Evolutionary conservation across 78 protist species (phyloP).

Genomic region (Polysphondylium violaceum): DNA sequence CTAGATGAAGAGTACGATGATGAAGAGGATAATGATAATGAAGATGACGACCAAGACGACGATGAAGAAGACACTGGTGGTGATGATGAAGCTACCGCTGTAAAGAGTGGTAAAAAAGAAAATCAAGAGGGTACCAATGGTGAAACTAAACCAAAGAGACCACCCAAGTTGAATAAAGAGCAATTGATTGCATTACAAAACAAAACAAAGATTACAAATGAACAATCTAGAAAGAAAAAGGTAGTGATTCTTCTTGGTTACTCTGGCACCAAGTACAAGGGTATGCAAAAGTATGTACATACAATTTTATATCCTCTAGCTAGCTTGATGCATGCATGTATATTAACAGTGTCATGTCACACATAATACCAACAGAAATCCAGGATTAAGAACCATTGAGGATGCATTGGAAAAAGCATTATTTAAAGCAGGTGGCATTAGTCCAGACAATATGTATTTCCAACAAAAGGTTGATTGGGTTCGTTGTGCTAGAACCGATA

Average conservation of each 20-base stretch:
- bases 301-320: too few species aligned
- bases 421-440: conserved; percentile 75
- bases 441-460: conserved; percentile 50
- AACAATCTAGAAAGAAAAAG: conserved; percentile 63
- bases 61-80: background rate
- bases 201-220: conserved; percentile 47
- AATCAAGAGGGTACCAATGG: background rate
- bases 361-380: too few species aligned
- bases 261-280: conserved; percentile 58
- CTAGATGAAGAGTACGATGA: conserved; percentile 7
- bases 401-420: conserved; percentile 79
- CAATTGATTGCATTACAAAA: conserved; percentile 30
- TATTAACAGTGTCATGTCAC: too few species aligned
- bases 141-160: conserved; percentile 1
- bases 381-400: conserved; percentile 71
- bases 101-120: background rate
- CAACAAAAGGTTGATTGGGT: conserved; percentile 81
- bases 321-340: too few species aligned
- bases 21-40: conserved; percentile 32
- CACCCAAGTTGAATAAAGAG: conserved; percentile 37
- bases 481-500: conserved; percentile 84
- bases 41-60: conserved; percentile 53
- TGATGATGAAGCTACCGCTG: background rate
- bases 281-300: conserved; percentile 75
- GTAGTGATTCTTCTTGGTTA: conserved; percentile 67